Evolutionary conservation across 441 rosid species (phyloP), one percentile per base, ranked within the genome.

Genomic region (Eutrema salsugineum): DNA sequence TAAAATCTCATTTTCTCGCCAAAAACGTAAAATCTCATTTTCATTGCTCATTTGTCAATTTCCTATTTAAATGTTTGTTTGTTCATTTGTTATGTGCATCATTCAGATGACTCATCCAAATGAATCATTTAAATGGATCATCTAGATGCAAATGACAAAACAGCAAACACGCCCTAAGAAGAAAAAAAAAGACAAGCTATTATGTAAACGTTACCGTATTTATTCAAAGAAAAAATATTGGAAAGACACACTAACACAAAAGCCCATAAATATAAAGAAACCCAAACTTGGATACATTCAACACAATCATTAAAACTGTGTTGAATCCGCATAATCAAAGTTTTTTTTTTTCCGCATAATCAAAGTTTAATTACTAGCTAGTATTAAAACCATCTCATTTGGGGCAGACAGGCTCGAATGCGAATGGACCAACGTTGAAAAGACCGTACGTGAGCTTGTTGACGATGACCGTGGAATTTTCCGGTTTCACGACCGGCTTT

Each of bases 371-470:
- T 28, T 53, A 24, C n/a, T 24, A 63, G 46, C 38, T 51, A 35
- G 15, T 48, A 12, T 39, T 20, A n/a, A 42, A 11, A 65, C 40
- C 63, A 54, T 53, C 53, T 73, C 48, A 73, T 58, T 73, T 73
- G 30, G 71, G 76, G 55, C 76, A 76, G 48, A 19, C 15, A 20
- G 61, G 67, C 49, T 83, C 84, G 58, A 85, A 92, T 15, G 90
- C 91, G 10, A 90, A 79, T 1, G 94, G 96, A 3, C 91, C 94
- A 46, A 77, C 93, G 1, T 72, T 49, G 85, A 51, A 92, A 22
- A 92, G 80, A 16, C 65, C 66, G 55, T 75, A 88, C 0, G 71
- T 72, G 6, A 43, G 53, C 49, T 81, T 86, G 38, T 78, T 63
- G 1, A 65, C 19, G 28, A 61, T 44, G 33, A 35, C 27, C 1